Base-by-base conservation (phyloP, 1,139 yeast genomes). In the Magnusiomyces magnusii region DNA sequence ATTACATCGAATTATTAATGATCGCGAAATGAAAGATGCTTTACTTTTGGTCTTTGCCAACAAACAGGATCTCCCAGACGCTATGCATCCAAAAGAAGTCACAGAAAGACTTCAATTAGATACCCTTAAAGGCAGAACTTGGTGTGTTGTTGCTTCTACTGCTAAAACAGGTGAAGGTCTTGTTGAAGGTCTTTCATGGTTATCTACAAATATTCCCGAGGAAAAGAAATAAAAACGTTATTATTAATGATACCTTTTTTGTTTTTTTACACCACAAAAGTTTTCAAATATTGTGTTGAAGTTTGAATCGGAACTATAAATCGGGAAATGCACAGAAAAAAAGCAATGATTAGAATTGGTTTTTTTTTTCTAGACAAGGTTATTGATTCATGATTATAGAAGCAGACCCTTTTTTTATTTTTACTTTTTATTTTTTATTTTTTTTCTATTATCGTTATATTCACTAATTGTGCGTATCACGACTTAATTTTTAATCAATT, bases 111-210 rank as follows among this genome's bases (percentile, higher is more conserved):
- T 88, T 72, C 92, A 92, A 69, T 81, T 88, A 72, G 89, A 86
- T 75, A 83, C 89, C 59, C 85, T 88, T 74, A 84, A 89, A 78
- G 92, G 87, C 76, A 83, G 95, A 75, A 89, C 92, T 68, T 88
- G 96, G 95, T 86, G 86, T 75, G 89, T 88, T 69, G 92, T 87
- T 73, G 87, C 95, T 61, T 84, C 95, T 62, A 86, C 93, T 75
- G 96, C 96, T 64, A 87, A 90, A 68, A 85, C 95, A 62, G 96
- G 96, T 76, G 95, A 87, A 74, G 96, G 96, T 75, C 80, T 88
- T 74, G 85, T 86, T 72, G 95, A 88, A 76, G 96, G 95, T 76
- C 80, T 88, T 75, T 89, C 86, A 74, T 87, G 93, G 93, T 80
- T 87, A 74, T 82, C 88, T 68, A 84, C 85, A 73, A 86, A 86